Base-by-base conservation (phyloP, 345 rosid genomes). In the Adansonia digitata region DNA sequence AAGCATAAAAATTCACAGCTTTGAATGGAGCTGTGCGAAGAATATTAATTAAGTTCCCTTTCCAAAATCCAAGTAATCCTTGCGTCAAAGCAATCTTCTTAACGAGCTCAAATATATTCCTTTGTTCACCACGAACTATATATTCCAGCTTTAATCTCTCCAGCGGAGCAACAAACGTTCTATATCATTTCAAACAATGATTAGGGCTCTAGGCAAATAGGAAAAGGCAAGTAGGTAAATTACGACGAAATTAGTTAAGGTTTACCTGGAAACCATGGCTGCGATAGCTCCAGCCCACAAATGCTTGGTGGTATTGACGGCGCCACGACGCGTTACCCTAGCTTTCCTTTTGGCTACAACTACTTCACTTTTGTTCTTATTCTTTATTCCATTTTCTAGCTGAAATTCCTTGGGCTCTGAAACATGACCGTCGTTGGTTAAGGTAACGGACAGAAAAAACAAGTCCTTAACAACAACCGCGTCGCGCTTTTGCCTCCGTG, bases 221-320 rank as follows among this genome's bases (percentile, higher is more conserved):
- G 46, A 63, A 24, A 66, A 42, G 14, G 56, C 9, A 10, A 13
- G 71, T 46, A 1, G 39, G 40, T 9, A 68, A 46, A 68, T 68
- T 29, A 27, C 52, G 39, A 5, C 14, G 37, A 37, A 62, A 63
- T 51, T 66, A 66, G 72, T 31, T 40, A 72, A 71, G 40, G 62
- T 17, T n/a, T 71, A 91, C 96, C 96, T 87, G 75, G 93, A 91
- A 75, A 91, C 89, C 89, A 89, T 89, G 53, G 93, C 96, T 4
- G 96, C 93, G 79, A 87, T 79, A 77, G 91, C 96, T 57, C 96
- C 96, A 76, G 96, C 85, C 90, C 96, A 91, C 57, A 91, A 75
- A 86, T 91, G 93, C 67, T 89, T 89, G 1, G 91, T 83, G 7
- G 92, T 80, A 49, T 82, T 84, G 74, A 78, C 45, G 0, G 84